Evolutionary conservation across 2,329 filamentous ascomycete genomes (phyloP).

Genomic region (Pseudogymnoascus sp.): DNA sequence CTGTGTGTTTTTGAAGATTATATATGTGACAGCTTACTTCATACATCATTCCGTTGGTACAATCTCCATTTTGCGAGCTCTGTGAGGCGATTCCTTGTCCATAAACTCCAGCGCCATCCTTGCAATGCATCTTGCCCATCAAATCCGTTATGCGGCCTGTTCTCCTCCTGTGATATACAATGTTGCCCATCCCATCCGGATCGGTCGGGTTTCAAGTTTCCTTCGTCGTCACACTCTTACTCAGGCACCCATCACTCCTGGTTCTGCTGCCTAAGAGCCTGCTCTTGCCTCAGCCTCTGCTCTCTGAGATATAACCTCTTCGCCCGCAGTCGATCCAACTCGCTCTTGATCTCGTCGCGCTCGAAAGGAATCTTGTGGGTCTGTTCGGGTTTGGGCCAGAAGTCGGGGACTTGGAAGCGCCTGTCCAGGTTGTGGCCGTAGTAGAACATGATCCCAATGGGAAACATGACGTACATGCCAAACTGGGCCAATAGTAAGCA

Average conservation of each 20-base stretch:
- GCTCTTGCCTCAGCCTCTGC: constrained; percentile 24
- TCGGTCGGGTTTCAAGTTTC: constrained; percentile 9
- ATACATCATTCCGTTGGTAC: neutral
- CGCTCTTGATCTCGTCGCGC: constrained; percentile 71
- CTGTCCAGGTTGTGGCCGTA: constrained; percentile 97
- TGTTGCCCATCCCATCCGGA: constrained; percentile 1
- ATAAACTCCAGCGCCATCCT: neutral
- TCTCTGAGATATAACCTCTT: constrained; percentile 28
- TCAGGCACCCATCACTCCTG: neutral
- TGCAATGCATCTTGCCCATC: neutral
- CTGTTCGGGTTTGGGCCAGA: constrained; percentile 82
- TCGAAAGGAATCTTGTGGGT: constrained; percentile 70
- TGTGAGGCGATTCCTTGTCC: neutral
- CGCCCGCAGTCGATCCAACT: constrained; percentile 35
- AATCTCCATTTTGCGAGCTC: neutral
- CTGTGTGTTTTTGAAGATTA: neutral
- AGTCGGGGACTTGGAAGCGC: constrained; percentile 78
- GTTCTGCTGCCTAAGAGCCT: neutral
- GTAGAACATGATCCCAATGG: constrained; percentile 99
- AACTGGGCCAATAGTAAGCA: constrained; percentile 52
- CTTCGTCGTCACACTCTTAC: neutral
- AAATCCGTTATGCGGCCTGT: constrained; percentile 14
- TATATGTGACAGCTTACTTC: neutral
- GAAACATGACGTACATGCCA: constrained; percentile 97
- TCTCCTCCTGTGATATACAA: constrained; percentile 10